These are phyloP conservation scores for Botrytis porri DNA, from an alignment of 2,329 filamentous ascomycete genomes.

Conservation along the genomic window DNA sequence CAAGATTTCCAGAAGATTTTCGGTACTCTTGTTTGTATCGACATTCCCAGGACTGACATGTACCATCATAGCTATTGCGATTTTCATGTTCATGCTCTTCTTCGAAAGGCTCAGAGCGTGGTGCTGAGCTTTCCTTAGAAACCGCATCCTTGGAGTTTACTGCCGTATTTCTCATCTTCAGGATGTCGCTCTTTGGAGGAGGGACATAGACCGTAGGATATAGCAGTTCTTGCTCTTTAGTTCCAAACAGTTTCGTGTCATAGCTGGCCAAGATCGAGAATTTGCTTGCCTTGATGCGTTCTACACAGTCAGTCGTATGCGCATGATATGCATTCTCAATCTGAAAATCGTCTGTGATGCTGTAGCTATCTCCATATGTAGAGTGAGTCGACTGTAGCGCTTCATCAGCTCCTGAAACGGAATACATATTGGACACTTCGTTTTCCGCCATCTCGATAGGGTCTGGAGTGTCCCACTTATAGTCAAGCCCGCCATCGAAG, in stretches of 20 bases:
- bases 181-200: not conserved
- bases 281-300: not conserved
- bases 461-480: conserved; percentile 36
- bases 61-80: conserved; percentile 5
- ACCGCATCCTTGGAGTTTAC: not conserved
- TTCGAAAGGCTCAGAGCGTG: not conserved
- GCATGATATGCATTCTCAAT: not conserved
- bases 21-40: conserved; percentile 15
- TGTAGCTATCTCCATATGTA: not conserved
- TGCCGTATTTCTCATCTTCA: not conserved
- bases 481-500: conserved; percentile 47
- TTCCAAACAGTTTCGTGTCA: not conserved
- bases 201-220: conserved; percentile 8
- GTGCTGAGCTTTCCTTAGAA: too few relatives aligned
- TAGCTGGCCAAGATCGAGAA: not conserved
- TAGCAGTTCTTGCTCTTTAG: not conserved
- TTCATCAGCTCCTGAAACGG: not conserved
- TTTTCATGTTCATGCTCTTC: too few relatives aligned
- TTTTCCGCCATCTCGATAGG: not conserved
- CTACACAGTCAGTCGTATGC: conserved; percentile 10
- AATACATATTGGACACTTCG: not conserved
- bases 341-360: not conserved
- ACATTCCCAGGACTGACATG: conserved; percentile 11
- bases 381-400: not conserved
- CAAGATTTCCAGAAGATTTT: not conserved